Conservation (phyloP, 2,329 filamentous ascomycete genomes). For the Cordyceps militaris region DNA sequence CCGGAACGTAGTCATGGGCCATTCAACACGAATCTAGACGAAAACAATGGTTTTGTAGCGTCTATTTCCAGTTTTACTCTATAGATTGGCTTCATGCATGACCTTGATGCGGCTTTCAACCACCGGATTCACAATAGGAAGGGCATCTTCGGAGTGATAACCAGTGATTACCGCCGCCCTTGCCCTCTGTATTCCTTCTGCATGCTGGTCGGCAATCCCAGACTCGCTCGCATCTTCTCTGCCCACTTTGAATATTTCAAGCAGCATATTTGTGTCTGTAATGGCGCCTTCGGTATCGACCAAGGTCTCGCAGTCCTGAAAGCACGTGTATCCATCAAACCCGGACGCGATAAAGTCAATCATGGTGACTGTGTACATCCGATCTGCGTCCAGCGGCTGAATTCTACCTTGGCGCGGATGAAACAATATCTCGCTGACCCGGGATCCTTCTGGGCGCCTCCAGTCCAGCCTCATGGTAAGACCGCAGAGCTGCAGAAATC, state of each 20-base stretch:
- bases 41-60: no score
- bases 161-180: neutral
- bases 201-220: neutral
- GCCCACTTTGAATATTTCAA: conserved; percentile 12
- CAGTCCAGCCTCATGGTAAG: conserved; percentile 17
- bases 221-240: neutral
- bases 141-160: neutral
- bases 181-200: conserved; percentile 1
- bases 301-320: conserved; percentile 16
- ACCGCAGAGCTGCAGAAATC: conserved; percentile 21
- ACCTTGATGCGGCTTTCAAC: neutral
- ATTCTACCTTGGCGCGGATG: neutral
- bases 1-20: no score
- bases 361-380: conserved; percentile 13
- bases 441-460: conserved; percentile 12
- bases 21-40: no score
- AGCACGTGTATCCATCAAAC: conserved; percentile 20
- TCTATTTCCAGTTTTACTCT: neutral
- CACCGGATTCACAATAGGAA: neutral
- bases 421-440: neutral
- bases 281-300: conserved; percentile 19
- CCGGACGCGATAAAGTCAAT: conserved; percentile 19
- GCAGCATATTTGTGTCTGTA: conserved; percentile 19
- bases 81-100: conserved; percentile 19
- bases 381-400: neutral